Base-by-base conservation (phyloP, 768 basidiomycete genomes). In the Amanita pallidorosea region DNA sequence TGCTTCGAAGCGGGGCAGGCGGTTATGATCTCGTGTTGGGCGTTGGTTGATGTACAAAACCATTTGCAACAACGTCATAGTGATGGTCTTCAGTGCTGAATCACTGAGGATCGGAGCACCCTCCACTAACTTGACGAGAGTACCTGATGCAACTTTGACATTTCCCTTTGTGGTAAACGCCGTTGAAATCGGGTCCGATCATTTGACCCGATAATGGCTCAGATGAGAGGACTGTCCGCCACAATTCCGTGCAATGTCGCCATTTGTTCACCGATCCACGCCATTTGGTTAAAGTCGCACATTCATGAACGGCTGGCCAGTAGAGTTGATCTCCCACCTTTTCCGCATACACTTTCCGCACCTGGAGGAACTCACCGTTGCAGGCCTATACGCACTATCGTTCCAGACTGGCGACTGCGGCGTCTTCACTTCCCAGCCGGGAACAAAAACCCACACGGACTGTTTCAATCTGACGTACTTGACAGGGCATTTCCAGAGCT, bases 301-400 rank as follows among this genome's bases (percentile, higher is more conserved):
- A 31, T 31, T 31, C 41, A 69, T 73, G 67, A 57, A 70, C 41
- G 51, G 50, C 33, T 68, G 66, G 46, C 75, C 75, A 13, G 62
- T 67, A 31, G 75, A 77, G 58, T 60, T 77, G 13, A 69, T 70
- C 38, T 68, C 70, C 4, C 61, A 67, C 22, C 60, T 78, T 36
- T 76, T 75, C 59, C 65, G 70, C 15, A 63, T 63, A 7, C 48
- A 60, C 2, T 72, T 75, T 46, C 76, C 75, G 0, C 53, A 51
- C 23, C 63, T 79, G 1, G 57, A 54, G 23, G 66, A 67, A 27
- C 70, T 79, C 52, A 61, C 70, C 4, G 56, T 77, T 2, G 67
- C 67, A 2, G 77, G 76, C 1, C 72, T 71, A 55, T 79, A 79
- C 58, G 73, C 76, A 6, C 76, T 71, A 54, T 75, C 73, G 2